Evolutionary conservation across 768 basidiomycete genomes (phyloP).

Genomic region (Suillus luteus): DNA sequence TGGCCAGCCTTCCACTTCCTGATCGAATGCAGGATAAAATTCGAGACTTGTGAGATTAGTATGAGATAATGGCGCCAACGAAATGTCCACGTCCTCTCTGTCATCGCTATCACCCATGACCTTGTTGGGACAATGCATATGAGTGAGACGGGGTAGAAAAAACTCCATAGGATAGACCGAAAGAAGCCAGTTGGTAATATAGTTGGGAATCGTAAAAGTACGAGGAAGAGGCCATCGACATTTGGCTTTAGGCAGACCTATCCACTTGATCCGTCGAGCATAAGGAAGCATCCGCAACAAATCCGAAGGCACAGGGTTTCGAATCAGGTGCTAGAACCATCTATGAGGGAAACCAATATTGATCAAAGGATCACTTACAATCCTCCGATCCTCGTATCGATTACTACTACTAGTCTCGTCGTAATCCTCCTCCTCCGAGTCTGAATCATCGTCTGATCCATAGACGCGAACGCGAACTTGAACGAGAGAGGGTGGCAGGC

Average conservation of each 20-base stretch:
- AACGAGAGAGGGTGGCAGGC: neutral
- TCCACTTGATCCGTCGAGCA: neutral
- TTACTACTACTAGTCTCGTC: too few relatives aligned
- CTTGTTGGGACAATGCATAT: neutral
- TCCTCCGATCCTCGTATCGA: neutral
- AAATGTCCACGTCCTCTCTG: neutral
- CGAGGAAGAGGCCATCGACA: neutral
- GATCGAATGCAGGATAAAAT: neutral
- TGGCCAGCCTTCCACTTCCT: neutral
- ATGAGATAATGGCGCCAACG: neutral
- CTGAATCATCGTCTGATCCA: neutral
- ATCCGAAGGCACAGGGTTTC: neutral
- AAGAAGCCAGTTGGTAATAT: slow-evolving; percentile 2
- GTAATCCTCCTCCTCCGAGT: neutral
- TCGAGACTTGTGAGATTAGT: neutral
- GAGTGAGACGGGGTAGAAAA: slow-evolving; percentile 6
- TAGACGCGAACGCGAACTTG: neutral
- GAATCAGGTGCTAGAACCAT: neutral
- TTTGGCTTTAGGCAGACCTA: neutral
- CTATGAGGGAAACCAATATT: neutral
- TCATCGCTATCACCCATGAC: neutral
- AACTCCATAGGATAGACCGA: neutral
- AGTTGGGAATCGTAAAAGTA: neutral
- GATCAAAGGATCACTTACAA: neutral
- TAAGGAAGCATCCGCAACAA: neutral